Percentiles rank a stretch among this genome's conserved stretches.
Conservation (phyloP, 129 eudicot species). For the Oenanthe sinensis region DNA sequence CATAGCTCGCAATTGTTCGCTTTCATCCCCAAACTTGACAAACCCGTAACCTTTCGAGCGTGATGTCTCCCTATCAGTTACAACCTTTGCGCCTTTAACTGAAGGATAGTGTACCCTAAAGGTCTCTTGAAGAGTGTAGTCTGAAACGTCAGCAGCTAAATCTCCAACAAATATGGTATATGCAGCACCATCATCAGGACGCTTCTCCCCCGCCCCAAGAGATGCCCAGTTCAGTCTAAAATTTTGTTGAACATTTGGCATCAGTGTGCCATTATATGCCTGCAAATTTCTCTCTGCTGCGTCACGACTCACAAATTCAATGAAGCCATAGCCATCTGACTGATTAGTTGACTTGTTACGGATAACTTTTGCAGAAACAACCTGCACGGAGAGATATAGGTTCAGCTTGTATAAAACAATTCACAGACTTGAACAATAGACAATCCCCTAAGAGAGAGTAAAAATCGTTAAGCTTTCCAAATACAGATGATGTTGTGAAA, state of each 20-base stretch:
- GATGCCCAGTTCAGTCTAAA: constrained; percentile 93
- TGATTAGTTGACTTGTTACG: constrained; percentile 86
- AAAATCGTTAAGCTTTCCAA: background rate
- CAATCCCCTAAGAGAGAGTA: background rate
- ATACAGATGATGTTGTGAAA: background rate
- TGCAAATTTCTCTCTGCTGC: constrained; percentile 85
- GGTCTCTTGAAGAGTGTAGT: constrained; percentile 81
- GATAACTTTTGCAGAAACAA: constrained; percentile 71
- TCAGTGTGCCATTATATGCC: constrained; percentile 58
- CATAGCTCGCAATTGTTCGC: constrained; percentile 82
- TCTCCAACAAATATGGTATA: constrained; percentile 87
- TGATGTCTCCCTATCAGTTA: constrained; percentile 74
- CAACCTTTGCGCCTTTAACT: constrained; percentile 87
- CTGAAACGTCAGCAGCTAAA: constrained; percentile 85
- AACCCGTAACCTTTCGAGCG: constrained; percentile 95
- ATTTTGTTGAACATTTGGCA: constrained; percentile 78
- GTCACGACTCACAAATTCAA: constrained; percentile 67
- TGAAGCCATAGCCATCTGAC: constrained; percentile 89
- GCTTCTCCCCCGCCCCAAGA: constrained; percentile 85
- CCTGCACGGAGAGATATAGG: constrained; percentile 35
- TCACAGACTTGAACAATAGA: background rate
- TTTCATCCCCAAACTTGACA: constrained; percentile 89
- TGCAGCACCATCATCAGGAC: constrained; percentile 51
- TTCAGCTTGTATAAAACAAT: background rate
- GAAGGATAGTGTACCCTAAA: constrained; percentile 74